phyloP scores from a whole-genome alignment of 371 early-diverging fungal genomes.

The Zopfochytrium polystomum region DNA sequence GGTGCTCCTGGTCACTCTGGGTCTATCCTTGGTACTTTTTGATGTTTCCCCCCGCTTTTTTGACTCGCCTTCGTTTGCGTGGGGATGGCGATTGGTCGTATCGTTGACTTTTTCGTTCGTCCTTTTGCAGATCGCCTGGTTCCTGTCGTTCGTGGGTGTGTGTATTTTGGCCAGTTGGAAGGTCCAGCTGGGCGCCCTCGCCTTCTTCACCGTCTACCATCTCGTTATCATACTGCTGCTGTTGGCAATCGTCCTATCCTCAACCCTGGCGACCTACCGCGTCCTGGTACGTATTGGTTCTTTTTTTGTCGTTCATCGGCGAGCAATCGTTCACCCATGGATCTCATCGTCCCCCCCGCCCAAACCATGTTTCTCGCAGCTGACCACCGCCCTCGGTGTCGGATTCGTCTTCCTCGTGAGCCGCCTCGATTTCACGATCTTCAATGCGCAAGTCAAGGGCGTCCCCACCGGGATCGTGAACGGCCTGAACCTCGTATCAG shows the following conservation, averaged over 20 bases:
- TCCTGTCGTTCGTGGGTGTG: constrained; percentile 63
- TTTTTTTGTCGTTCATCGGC: constrained; percentile 1
- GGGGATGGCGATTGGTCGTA: too few relatives aligned
- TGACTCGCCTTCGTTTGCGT: too few relatives aligned
- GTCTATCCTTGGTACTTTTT: too few relatives aligned
- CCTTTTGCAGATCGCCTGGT: constrained; percentile 68
- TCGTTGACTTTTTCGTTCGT: too few relatives aligned
- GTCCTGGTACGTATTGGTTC: constrained; percentile 23
- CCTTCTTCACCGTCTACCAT: constrained; percentile 64
- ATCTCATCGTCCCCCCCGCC: neutral
- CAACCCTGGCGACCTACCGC: constrained; percentile 40
- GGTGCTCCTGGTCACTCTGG: too few relatives aligned
- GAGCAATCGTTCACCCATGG: neutral
- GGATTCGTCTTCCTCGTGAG: constrained; percentile 55
- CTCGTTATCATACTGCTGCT: constrained; percentile 43
- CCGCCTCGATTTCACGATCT: constrained; percentile 27
- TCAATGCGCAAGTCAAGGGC: constrained; percentile 16
- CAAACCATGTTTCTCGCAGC: constrained; percentile 29
- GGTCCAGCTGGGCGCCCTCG: constrained; percentile 31
- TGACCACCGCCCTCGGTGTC: constrained; percentile 56
- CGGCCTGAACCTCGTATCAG: constrained; percentile 54
- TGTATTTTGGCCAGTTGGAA: constrained; percentile 52
- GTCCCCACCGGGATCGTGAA: constrained; percentile 39
- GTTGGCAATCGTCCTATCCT: constrained; percentile 47
- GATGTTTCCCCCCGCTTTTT: too few relatives aligned